phyloP scores from a whole-genome alignment of 495 filamentous ascomycete genomes.

The Tuber umbilicatum region DNA sequence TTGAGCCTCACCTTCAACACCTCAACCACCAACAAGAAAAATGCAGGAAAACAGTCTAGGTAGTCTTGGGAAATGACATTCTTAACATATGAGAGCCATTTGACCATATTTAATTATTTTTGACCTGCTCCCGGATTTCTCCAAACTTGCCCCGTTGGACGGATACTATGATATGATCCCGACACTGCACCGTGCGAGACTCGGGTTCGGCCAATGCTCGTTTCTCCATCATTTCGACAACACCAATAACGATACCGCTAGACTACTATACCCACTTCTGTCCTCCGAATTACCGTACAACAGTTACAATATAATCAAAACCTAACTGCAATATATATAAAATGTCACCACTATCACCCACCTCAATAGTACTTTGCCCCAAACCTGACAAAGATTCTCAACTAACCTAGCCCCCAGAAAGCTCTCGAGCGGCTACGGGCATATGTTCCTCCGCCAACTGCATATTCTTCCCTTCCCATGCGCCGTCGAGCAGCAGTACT shows the following conservation, averaged over 20 bases:
- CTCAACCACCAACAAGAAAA: not conserved
- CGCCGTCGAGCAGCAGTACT: conserved; percentile 65
- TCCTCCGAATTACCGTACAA: not conserved
- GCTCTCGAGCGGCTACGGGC: conserved; percentile 54
- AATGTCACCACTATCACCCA: not conserved
- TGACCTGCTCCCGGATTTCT: not conserved
- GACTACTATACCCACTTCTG: not conserved
- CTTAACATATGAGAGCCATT: not conserved
- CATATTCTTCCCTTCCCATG: conserved; percentile 43
- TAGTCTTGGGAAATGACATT: not conserved
- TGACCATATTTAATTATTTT: not conserved
- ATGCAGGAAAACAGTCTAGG: not conserved
- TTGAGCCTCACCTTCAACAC: not conserved
- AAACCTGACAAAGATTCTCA: not conserved
- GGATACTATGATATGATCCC: not conserved
- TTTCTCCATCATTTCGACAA: not conserved
- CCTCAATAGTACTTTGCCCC: not conserved
- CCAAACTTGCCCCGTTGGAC: not conserved
- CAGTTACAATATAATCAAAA: not conserved
- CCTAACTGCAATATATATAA: not conserved
- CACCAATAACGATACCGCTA: not conserved
- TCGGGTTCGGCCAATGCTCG: not conserved
- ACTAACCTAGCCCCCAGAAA: not conserved
- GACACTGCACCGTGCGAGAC: not conserved
- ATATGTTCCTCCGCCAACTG: conserved; percentile 57